Percentiles rank a stretch among this genome's conserved stretches.
phyloP scores from a whole-genome alignment of 345 rosid genomes.

The Draba incana region DNA sequence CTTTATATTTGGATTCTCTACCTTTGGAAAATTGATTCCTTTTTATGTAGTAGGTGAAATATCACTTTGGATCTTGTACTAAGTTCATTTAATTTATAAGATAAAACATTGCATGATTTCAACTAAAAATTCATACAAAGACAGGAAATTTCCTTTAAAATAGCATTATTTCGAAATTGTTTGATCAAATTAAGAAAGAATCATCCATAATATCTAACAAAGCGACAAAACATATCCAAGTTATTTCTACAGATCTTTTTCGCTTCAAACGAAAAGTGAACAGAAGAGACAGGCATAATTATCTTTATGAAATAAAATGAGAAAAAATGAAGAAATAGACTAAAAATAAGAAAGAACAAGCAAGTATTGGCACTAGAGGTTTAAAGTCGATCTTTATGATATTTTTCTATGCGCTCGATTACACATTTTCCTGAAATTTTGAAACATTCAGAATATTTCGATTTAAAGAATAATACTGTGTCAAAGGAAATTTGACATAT shows the following conservation, averaged over 20 bases:
- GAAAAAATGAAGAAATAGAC: not conserved
- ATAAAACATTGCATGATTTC: not conserved
- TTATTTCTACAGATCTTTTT: not conserved
- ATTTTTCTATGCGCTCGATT: too few relatives aligned
- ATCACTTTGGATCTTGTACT: not conserved
- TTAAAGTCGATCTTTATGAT: too few relatives aligned
- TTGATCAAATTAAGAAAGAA: not conserved
- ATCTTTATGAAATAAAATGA: not conserved
- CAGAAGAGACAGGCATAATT: not conserved
- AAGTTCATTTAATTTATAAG: not conserved
- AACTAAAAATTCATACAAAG: not conserved
- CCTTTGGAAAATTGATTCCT: too few relatives aligned
- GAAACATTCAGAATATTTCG: too few relatives aligned
- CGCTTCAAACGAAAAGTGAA: not conserved
- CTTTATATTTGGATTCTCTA: too few relatives aligned
- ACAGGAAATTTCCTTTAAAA: not conserved
- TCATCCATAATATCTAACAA: not conserved
- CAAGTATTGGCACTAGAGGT: too few relatives aligned
- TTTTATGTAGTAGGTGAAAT: not conserved
- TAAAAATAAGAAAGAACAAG: too few relatives aligned
- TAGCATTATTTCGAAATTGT: not conserved
- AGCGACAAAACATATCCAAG: constrained; percentile 1
- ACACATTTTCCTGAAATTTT: too few relatives aligned
- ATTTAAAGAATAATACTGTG: too few relatives aligned
- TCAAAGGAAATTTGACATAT: too few relatives aligned